Percentiles rank a stretch among this genome's conserved stretches.
These are phyloP conservation scores for Bolboschoenus planiculmis DNA, from an alignment of 176 grass and related monocot species.

Conservation along the genomic window DNA sequence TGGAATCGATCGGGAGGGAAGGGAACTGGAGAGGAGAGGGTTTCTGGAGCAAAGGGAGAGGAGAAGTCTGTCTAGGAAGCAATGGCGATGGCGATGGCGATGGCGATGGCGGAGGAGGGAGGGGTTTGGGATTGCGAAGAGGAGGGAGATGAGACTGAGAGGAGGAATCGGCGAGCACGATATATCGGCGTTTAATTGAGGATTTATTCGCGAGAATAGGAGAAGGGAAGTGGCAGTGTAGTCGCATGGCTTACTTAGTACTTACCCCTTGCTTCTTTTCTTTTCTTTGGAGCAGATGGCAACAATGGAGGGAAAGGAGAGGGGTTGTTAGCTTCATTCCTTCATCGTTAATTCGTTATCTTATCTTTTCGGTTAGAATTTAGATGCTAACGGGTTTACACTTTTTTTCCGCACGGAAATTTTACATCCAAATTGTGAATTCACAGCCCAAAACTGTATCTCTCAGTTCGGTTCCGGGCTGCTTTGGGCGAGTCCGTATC, in stretches of 20 bases:
- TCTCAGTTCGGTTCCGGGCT: too few relatives aligned
- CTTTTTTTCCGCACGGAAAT: too few relatives aligned
- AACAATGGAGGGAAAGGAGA: neutral
- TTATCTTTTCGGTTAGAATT: neutral
- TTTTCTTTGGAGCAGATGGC: neutral
- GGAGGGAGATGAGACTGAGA: constrained; percentile 9
- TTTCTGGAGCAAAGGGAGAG: constrained; percentile 12
- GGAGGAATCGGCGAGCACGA: neutral
- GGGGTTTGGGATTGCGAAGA: constrained; percentile 19
- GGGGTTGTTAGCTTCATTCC: neutral
- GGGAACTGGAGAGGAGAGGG: constrained; percentile 27
- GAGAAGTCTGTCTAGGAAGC: neutral
- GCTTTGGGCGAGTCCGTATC: too few relatives aligned
- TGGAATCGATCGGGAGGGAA: neutral
- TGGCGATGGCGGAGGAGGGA: neutral
- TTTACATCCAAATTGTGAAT: too few relatives aligned
- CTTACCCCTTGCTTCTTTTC: neutral
- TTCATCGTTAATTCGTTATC: neutral
- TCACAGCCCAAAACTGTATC: too few relatives aligned
- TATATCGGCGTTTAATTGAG: constrained; percentile 16
- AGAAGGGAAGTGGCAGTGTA: constrained; percentile 3
- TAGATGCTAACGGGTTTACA: neutral
- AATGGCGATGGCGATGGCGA: neutral
- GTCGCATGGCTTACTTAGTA: constrained; percentile 17
- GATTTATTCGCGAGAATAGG: neutral